Evolutionary conservation across 495 filamentous ascomycete genomes (phyloP), one percentile per base, ranked within the genome.

Genomic region (Hypomontagnella monticulosa): DNA sequence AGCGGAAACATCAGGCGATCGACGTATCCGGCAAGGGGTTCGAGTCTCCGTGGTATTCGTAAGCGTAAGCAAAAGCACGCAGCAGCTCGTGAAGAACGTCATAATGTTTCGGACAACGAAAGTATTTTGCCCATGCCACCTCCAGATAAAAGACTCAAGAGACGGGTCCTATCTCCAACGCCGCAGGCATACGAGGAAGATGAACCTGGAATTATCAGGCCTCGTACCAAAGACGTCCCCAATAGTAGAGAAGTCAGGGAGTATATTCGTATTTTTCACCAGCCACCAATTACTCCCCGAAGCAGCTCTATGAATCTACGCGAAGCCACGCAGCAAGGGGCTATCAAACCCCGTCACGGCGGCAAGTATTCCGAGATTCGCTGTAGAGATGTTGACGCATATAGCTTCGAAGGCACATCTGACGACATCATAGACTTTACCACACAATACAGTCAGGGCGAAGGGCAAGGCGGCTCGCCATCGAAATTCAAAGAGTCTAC

Each of bases 271-370:
- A 60, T 66, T 34, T 75, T 75, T 32, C 71, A 78, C 18, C 67
- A 71, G 19, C 77, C 76, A 19, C 79, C 74, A 4, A 76, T 80
- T 30, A 66, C 69, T 34, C 66, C 67, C 47, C 75, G 76, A 10
- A 44, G 61, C 12, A 80, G 74, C 60, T 80, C 79, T 36, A 70
- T 48, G 38, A 64, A 52, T 32, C 42, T 79, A 36, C 64, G 58
- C 44, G 55, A 48, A 50, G 43, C 14, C 44, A 57, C 55, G 4
- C 9, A 30, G 15, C 23, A 55, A 36, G 41, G 18, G 27, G 48
- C 64, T 38, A 12, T 27, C 43, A 53, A 68, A 42, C 20, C 38
- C 60, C 36, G 47, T 43, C 40, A 30, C 59, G 36, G 19, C 16
- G 42, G 42, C 10, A 52, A 43, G n/a, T 15, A 62, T 46, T 20